These are phyloP conservation scores for Pythium brassicae DNA, from an alignment of 352 stramenopile genomes.

Conservation along the genomic window DNA sequence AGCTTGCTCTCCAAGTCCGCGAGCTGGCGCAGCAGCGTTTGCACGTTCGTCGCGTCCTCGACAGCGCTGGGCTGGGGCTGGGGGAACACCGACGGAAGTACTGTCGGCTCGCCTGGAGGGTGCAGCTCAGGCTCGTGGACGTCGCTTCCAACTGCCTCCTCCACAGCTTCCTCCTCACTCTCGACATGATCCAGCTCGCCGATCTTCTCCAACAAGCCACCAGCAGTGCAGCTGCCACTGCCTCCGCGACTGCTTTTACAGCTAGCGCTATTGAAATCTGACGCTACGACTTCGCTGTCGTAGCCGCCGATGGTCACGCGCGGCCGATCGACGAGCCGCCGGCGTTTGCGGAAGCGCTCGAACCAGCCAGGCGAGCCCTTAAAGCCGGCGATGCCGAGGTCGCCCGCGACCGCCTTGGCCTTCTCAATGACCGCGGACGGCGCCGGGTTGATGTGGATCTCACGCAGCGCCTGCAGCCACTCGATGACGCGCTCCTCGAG, in stretches of 20 bases:
- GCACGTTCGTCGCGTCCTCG: not conserved
- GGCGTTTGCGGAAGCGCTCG: conserved; percentile 13
- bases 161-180: no score
- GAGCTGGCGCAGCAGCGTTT: conserved; percentile 4
- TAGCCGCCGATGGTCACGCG: conserved; percentile 11
- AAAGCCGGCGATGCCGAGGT: conserved; percentile 14
- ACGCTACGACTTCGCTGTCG: not conserved
- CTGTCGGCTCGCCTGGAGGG: no score
- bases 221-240: no score
- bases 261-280: not conserved
- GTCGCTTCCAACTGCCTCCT: no score
- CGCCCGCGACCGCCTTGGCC: conserved; percentile 4
- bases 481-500: conserved; percentile 9
- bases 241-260: not conserved
- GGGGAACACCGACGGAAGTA: not conserved
- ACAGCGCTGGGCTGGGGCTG: not conserved
- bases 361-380: conserved; percentile 14
- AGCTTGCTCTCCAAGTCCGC: conserved; percentile 8
- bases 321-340: conserved; percentile 7
- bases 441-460: conserved; percentile 8
- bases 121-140: no score
- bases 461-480: conserved; percentile 8
- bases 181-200: no score
- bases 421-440: conserved; percentile 12
- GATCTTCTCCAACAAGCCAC: no score